Percentiles rank a stretch among this genome's conserved stretches.
These are phyloP conservation scores for Phlyctochytrium arcticum DNA, from an alignment of 192 early-diverging fungal genomes.

Conservation along the genomic window DNA sequence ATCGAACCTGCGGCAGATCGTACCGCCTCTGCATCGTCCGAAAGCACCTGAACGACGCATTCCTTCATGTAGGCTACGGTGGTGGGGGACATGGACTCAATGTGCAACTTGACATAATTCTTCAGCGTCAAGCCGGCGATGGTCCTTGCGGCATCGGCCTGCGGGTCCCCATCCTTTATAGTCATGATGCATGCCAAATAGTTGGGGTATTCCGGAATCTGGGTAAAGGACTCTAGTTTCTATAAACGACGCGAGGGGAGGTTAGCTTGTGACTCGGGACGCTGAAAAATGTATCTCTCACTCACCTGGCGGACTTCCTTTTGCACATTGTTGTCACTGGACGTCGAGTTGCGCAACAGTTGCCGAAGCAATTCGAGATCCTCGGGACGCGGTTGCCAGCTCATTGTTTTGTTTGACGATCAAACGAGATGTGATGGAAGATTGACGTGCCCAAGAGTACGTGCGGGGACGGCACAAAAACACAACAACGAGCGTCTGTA, in stretches of 20 bases:
- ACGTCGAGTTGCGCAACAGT: constrained; percentile 34
- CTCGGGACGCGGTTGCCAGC: constrained; percentile 31
- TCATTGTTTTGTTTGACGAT: too few species aligned
- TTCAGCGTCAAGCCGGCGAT: constrained; percentile 71
- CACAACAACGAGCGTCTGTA: too few species aligned
- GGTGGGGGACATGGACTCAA: constrained; percentile 35
- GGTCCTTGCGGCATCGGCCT: constrained; percentile 63
- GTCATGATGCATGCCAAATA: constrained; percentile 88
- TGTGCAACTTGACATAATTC: constrained; percentile 58
- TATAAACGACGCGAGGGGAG: neutral
- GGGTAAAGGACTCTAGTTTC: constrained; percentile 31
- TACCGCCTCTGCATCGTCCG: constrained; percentile 67
- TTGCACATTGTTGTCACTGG: constrained; percentile 31
- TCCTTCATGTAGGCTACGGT: constrained; percentile 69
- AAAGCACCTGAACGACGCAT: constrained; percentile 55
- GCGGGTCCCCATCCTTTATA: constrained; percentile 53
- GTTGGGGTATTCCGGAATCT: constrained; percentile 79
- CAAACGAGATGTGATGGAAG: too few species aligned
- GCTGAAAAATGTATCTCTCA: neutral
- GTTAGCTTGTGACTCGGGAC: neutral
- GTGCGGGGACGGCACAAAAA: too few species aligned
- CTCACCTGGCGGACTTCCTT: constrained; percentile 32
- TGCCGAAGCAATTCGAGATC: constrained; percentile 24
- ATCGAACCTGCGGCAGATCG: constrained; percentile 82
- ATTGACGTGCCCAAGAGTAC: too few species aligned